Percentiles rank a stretch among this genome's conserved stretches.
Evolutionary conservation across 345 rosid species (phyloP).

Genomic region (Eucalyptus polyanthemos): DNA sequence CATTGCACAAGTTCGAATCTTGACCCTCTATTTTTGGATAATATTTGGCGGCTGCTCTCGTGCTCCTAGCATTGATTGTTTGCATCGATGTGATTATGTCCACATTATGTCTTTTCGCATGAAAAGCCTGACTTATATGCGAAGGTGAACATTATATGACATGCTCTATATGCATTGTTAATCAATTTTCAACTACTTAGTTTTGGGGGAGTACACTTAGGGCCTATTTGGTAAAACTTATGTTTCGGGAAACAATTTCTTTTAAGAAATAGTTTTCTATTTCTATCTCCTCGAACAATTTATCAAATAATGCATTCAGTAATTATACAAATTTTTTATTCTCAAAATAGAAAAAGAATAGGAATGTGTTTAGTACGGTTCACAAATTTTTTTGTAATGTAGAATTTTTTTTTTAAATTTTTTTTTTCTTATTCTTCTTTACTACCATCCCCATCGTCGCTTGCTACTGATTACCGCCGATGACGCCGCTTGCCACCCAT

Average conservation of each 20-base stretch:
- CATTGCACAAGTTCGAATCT: background rate
- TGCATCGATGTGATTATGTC: background rate
- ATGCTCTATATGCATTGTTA: background rate
- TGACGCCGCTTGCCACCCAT: accelerated
- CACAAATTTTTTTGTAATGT: too few relatives aligned
- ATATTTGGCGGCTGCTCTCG: background rate
- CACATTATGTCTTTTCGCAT: background rate
- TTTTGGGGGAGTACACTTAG: background rate
- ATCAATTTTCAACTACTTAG: background rate
- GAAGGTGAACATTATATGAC: background rate
- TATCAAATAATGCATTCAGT: accelerated
- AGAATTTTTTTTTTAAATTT: too few relatives aligned
- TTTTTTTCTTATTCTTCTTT: too few relatives aligned
- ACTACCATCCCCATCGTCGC: accelerated
- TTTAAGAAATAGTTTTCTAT: accelerated
- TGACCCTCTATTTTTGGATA: background rate
- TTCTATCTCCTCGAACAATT: accelerated
- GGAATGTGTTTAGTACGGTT: accelerated
- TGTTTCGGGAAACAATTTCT: accelerated
- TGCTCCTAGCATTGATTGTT: background rate
- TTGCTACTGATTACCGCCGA: accelerated
- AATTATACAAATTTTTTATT: too few relatives aligned
- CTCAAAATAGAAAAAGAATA: accelerated
- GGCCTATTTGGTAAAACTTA: accelerated
- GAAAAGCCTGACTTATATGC: background rate